Base-by-base conservation (phyloP, 2,329 filamentous ascomycete genomes). In the Herpomyces periplanetae region DNA sequence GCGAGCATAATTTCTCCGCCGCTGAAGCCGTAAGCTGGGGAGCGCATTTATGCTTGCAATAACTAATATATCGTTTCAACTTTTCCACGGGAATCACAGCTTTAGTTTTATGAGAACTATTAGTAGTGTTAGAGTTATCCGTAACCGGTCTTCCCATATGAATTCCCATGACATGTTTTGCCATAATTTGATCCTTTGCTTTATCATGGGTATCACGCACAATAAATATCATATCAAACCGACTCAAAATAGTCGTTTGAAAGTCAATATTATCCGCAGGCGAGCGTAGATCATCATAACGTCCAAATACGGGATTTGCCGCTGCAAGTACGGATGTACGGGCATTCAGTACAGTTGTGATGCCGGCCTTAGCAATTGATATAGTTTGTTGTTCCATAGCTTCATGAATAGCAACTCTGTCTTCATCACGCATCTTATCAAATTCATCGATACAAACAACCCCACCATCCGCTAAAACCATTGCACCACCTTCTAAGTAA, bases 341-440 rank as follows among this genome's bases (percentile, higher is more conserved):
- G 6, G 80, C 73, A 32, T 96, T 96, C 20, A 96, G 52, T 26
- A 96, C 91, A 0, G 80, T 96, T 1, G 80, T 96, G 34, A 96
- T 96, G 30, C 80, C 80, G 1, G 80, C 80, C 42, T 96, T 91
- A 26, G 80, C 80, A 30, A 96, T 91, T 5, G 80, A 91, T 24
- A 96, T 96, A 0, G 80, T 96, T 39, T 96, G 80, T 42, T 96
- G 80, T 37, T 96, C 80, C 80, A 96, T 96, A 23, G 80, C 80
- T 51, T 96, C 80, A 47, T 96, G 80, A 28, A 96, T 96, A 2
- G 80, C 80, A 4, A 91, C 80, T 29, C 80, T 55, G 31, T 96
- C 80, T 38, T 96, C 80, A 34, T 96, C 80, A 25, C 80, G 54
- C 80, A 96, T 96, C 47, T 96, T 96, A 44, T 96, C 80, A 34